These are phyloP conservation scores for Naganishia friedmannii DNA, from an alignment of 768 basidiomycete genomes.

Conservation along the genomic window DNA sequence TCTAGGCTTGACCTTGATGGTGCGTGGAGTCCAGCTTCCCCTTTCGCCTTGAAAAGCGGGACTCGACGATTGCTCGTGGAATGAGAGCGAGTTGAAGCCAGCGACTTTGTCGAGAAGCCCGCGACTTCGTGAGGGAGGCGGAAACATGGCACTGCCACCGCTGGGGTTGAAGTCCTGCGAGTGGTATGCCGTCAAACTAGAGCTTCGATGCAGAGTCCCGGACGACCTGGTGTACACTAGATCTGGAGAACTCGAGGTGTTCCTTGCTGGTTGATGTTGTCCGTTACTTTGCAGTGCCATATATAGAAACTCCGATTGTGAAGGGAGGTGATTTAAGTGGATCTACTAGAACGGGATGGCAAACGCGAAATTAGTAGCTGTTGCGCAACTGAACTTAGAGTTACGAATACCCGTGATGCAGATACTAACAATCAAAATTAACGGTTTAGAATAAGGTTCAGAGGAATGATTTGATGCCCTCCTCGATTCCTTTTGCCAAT, in stretches of 20 bases:
- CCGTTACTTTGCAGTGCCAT: neutral
- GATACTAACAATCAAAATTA: no score
- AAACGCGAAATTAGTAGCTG: neutral
- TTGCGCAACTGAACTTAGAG: neutral
- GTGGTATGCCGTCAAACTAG: no score
- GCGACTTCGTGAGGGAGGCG: neutral
- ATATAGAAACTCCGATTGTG: neutral
- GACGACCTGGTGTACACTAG: neutral
- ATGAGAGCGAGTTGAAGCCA: neutral
- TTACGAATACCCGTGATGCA: no score
- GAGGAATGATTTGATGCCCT: neutral
- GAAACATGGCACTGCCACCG: neutral
- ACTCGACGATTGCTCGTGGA: neutral
- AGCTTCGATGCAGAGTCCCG: neutral
- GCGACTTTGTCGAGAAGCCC: conserved; percentile 15
- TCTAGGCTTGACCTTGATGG: conserved; percentile 13
- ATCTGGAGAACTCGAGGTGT: neutral
- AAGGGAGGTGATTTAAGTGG: neutral
- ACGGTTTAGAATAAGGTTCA: neutral
- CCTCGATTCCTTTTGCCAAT: neutral
- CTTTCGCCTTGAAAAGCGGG: neutral
- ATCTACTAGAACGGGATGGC: neutral
- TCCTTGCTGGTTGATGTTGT: neutral
- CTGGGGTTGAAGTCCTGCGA: neutral
- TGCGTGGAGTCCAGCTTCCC: neutral